A percentile compares a stretch with the other conserved stretches of the same genome.
Conservation (phyloP, 805 yeast genomes). For the Yarrowia keelungensis region DNA sequence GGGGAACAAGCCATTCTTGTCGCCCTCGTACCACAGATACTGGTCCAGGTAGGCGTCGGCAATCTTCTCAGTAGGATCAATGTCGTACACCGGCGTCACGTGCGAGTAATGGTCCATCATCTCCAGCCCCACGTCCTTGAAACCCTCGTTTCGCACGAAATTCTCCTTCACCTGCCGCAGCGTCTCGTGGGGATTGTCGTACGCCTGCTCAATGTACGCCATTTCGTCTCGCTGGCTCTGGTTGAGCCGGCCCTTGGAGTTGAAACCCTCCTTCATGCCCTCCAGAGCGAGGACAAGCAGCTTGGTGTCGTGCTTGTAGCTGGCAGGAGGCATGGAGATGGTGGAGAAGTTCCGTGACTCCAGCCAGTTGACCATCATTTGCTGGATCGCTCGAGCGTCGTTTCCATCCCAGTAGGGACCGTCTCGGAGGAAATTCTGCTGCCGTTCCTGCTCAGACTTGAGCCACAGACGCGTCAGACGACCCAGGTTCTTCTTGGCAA, state of each 20-base stretch:
- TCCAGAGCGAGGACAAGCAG: slow-evolving; percentile 88
- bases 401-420: slow-evolving; percentile 88
- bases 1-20: slow-evolving; percentile 84
- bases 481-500: slow-evolving; percentile 91
- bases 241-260: slow-evolving; percentile 76
- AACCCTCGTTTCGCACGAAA: slow-evolving; percentile 85
- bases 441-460: slow-evolving; percentile 89
- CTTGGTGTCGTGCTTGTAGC: slow-evolving; percentile 93
- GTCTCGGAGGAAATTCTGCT: slow-evolving; percentile 73
- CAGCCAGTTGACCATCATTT: slow-evolving; percentile 90
- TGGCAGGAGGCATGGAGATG: slow-evolving; percentile 90
- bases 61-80: slow-evolving; percentile 92
- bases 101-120: slow-evolving; percentile 91
- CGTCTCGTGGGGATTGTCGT: slow-evolving; percentile 95
- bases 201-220: slow-evolving; percentile 93
- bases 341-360: slow-evolving; percentile 83
- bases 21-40: slow-evolving; percentile 95
- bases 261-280: slow-evolving; percentile 79
- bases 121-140: slow-evolving; percentile 84
- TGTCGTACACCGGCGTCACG: slow-evolving; percentile 81
- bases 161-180: slow-evolving; percentile 82
- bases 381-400: slow-evolving; percentile 86
- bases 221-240: slow-evolving; percentile 90
- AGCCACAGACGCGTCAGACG: slow-evolving; percentile 91
- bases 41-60: slow-evolving; percentile 97